Base-by-base conservation (phyloP, 2,329 filamentous ascomycete genomes). In the Pyrenochaeta sp. region DNA sequence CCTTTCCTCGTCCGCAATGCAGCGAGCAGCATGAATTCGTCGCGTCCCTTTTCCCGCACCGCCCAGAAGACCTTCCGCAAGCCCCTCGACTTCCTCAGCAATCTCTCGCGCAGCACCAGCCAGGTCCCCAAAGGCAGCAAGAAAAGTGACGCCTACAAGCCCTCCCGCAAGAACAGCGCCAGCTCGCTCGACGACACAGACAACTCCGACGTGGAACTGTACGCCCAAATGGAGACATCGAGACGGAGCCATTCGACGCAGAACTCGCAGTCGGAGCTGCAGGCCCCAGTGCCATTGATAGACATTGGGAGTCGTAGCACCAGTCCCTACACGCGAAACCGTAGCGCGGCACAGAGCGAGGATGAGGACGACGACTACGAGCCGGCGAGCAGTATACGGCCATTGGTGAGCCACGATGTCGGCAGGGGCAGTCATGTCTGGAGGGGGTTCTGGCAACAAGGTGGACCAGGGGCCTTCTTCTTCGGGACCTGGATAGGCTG, bases 381-480 rank as follows among this genome's bases (percentile, higher is more conserved):
- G 51, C 62, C 77, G 48, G 55, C 73, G 36, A 72, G 67, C 42
- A 74, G 61, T 65, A 72, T 77, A 65, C 66, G 75, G 48, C 72
- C 75, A 54, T 61, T 81, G 48, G 64, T 77, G 50, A 54, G 67
- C 55, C 56, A 67, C 57, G 58, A 75, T 63, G 55, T 76, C 55
- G 63, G 64, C 54, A 54, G 66, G 51, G 60, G 70, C 6, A 45
- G 43, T 33, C 49, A 53, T 21, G 48, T 39, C 9, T 57, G 56
- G 41, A 55, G 54, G 7, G 60, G 61, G 36, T 53, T 49, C 29
- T 76, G 73, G 73, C 72, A 75, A 11, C 73, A 73, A 31, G 80
- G 80, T 20, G 79, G 79, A 6, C 63, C 82, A n/a, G 81, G 80
- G 1, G 72, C 75, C 45, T 82, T 80, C 62, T 72, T 83, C 45